These are phyloP conservation scores for Quambalaria eucalypti DNA, from an alignment of 1,284 basidiomycete genomes.

Conservation along the genomic window DNA sequence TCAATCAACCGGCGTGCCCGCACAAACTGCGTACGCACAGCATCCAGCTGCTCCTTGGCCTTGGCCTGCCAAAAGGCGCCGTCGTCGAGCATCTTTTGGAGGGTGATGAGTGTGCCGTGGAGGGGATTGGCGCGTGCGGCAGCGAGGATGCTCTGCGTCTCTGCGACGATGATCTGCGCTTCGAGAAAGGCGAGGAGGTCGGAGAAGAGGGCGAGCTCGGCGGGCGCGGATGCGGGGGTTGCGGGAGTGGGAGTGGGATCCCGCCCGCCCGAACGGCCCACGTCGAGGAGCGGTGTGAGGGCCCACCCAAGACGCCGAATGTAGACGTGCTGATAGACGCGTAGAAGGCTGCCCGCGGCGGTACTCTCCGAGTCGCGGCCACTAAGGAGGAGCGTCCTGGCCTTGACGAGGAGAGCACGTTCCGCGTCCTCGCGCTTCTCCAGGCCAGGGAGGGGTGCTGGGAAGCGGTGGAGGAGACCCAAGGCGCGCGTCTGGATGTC, in stretches of 20 bases:
- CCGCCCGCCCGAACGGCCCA: neutral
- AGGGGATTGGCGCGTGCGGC: slow-evolving; percentile 38
- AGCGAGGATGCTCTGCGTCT: slow-evolving; percentile 21
- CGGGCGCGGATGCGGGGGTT: neutral
- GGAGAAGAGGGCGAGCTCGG: slow-evolving; percentile 7
- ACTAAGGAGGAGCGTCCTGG: slow-evolving; percentile 21
- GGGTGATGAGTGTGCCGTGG: slow-evolving; percentile 44
- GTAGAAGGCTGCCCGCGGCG: slow-evolving; percentile 24
- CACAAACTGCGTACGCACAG: slow-evolving; percentile 24
- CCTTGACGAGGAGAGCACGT: slow-evolving; percentile 15
- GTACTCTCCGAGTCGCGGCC: slow-evolving; percentile 30
- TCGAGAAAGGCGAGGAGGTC: slow-evolving; percentile 36
- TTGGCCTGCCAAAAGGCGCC: slow-evolving; percentile 25
- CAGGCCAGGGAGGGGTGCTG: slow-evolving; percentile 20
- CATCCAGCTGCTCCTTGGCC: slow-evolving; percentile 10
- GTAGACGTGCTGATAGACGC: slow-evolving; percentile 27
- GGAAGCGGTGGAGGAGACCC: slow-evolving; percentile 26
- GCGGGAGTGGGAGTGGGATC: neutral
- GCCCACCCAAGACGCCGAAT: slow-evolving; percentile 18
- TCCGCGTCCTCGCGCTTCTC: slow-evolving; percentile 12
- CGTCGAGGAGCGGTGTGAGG: slow-evolving; percentile 11
- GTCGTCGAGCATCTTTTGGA: slow-evolving; percentile 16
- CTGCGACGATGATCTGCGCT: slow-evolving; percentile 20
- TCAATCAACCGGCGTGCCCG: slow-evolving; percentile 28
- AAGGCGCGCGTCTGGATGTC: slow-evolving; percentile 27